Base-by-base conservation (phyloP, 2,329 filamentous ascomycete species). In the Apiospora sp. region DNA sequence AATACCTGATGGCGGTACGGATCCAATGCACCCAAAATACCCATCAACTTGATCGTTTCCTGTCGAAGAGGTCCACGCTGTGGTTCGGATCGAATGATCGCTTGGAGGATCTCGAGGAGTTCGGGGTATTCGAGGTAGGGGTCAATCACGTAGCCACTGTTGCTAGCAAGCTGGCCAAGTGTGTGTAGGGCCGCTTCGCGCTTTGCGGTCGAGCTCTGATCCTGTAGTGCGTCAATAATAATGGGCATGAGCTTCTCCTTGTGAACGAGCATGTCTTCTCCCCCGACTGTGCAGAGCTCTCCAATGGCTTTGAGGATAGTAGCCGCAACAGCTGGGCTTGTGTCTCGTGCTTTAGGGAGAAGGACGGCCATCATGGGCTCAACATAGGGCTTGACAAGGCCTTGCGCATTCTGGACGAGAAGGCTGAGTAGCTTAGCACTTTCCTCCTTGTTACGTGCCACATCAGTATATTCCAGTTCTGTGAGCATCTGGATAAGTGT, bases 41-140 rank as follows among this genome's bases (percentile, higher is more conserved):
- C 96, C 88, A 99, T 94, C 27, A 99, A 84, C 78, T 98, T 98
- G 79, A 99, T 98, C 0, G 96, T 98, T 82, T 98, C 96, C 75
- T 96, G 94, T 61, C 96, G 90, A 46, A 99, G 86, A 22, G 93
- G 90, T 0, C 94, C 94, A 71, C 95, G 92, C 75, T 95, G 94
- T 2, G 90, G 88, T 82, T 99, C 97, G 7, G 93, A 94, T 78
- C 97, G 94, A 77, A 98, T 96, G 76, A 99, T 98, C 76, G 93
- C 94, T 80, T 98, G 96, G 14, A 99, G 85, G 41, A 98, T 93
- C 74, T 96, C 95, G 68, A 99, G 91, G 12, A 99, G 89, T 80
- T 98, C 93, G 0, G 97, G 96, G 78, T 98, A 98, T 74, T 99
- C 95, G 68, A 96, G 88, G 78, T 99, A 99, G 0, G 97, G 97